phyloP scores from a whole-genome alignment of 1,284 basidiomycete species.

The Meripilus lineatus region DNA sequence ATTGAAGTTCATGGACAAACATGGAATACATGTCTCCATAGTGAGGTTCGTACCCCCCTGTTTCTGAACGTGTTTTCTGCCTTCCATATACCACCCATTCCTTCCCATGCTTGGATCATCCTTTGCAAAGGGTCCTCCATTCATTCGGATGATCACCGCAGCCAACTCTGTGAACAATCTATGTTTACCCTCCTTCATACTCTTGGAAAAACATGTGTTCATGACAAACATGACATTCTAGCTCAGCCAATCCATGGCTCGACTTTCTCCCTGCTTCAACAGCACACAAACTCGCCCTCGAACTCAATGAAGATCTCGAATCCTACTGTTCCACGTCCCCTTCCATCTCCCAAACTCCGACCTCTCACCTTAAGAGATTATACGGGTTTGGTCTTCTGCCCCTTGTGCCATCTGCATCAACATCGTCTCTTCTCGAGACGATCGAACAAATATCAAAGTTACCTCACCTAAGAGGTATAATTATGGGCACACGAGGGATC shows the following conservation, averaged over 20 bases:
- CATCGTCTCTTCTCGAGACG: slow-evolving; percentile 50
- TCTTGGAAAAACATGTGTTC: slow-evolving; percentile 2
- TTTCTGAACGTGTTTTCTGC: too few relatives aligned
- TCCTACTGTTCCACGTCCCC: slow-evolving; percentile 68
- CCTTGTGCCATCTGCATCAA: slow-evolving; percentile 61
- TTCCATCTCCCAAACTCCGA: slow-evolving; percentile 24
- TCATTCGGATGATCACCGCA: too few relatives aligned
- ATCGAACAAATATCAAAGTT: slow-evolving; percentile 62
- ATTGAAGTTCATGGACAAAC: slow-evolving; percentile 72
- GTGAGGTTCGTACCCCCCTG: too few relatives aligned
- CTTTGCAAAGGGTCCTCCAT: slow-evolving; percentile 1
- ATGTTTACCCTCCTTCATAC: neutral
- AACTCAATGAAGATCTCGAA: slow-evolving; percentile 76
- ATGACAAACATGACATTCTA: too few relatives aligned
- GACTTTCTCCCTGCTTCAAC: slow-evolving; percentile 73
- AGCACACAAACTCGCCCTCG: slow-evolving; percentile 58
- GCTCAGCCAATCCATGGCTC: slow-evolving; percentile 85
- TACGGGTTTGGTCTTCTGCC: slow-evolving; percentile 86
- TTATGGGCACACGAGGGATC: slow-evolving; percentile 75
- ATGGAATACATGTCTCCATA: slow-evolving; percentile 67
- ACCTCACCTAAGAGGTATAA: slow-evolving; percentile 71
- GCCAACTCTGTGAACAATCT: too few relatives aligned
- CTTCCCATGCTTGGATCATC: too few relatives aligned
- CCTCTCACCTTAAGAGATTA: slow-evolving; percentile 47
- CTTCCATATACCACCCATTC: too few relatives aligned